Conservation (phyloP, 1,139 yeast species). For the Citeromyces hawaiiensis region DNA sequence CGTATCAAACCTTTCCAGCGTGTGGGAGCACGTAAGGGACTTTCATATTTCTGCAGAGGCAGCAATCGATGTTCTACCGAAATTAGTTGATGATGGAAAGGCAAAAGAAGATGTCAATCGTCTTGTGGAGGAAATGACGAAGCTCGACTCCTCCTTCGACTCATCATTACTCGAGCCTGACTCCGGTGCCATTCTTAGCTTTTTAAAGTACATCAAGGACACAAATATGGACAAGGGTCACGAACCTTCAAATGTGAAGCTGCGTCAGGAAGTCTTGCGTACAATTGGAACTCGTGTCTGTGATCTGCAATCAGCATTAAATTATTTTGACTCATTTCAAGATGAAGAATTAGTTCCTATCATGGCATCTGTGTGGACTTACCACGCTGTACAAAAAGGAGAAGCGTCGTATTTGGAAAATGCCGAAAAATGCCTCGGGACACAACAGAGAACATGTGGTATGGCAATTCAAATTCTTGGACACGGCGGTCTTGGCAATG, state of each 20-base stretch:
- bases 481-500: conserved; percentile 25
- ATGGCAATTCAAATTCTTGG: conserved; percentile 34
- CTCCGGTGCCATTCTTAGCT: neutral
- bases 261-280: conserved; percentile 15
- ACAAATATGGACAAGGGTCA: conserved; percentile 7
- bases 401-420: conserved; percentile 21
- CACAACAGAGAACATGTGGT: conserved; percentile 24
- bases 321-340: conserved; percentile 34
- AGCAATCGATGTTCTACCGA: neutral
- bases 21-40: neutral
- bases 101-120: neutral
- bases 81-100: neutral
- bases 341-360: conserved; percentile 19
- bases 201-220: neutral
- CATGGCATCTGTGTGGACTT: conserved; percentile 23
- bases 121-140: neutral
- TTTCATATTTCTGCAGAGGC: neutral
- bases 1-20: neutral
- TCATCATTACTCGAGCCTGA: neutral
- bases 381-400: conserved; percentile 25
- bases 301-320: conserved; percentile 25
- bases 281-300: conserved; percentile 23
- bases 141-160: neutral
- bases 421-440: conserved; percentile 29
- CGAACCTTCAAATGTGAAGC: conserved; percentile 5